phyloP scores from a whole-genome alignment of 495 filamentous ascomycete genomes.

The Penicillium paradoxum region DNA sequence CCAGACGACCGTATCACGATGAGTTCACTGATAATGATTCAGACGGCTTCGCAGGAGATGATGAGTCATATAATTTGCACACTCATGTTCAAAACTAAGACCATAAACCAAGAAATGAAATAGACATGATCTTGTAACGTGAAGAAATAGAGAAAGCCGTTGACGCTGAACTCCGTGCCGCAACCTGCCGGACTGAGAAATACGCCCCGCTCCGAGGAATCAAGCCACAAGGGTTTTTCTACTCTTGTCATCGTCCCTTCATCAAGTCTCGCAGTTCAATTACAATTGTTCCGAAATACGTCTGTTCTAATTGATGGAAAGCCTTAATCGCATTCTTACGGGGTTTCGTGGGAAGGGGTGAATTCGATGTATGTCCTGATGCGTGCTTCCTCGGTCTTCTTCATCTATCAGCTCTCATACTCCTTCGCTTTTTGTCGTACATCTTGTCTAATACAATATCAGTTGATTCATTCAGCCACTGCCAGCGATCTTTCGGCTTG shows the following conservation, averaged over 20 bases:
- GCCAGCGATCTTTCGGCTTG: slow-evolving; percentile 1
- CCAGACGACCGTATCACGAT: slow-evolving; percentile 39
- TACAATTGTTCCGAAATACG: neutral
- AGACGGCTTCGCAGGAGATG: slow-evolving; percentile 38
- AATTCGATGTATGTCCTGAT: slow-evolving; percentile 11
- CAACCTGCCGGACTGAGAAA: slow-evolving; percentile 26
- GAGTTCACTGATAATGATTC: slow-evolving; percentile 54
- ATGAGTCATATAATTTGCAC: slow-evolving; percentile 47
- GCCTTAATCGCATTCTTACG: neutral
- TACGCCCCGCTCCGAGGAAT: slow-evolving; percentile 24
- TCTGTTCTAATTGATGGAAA: neutral
- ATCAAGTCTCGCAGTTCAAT: slow-evolving; percentile 7
- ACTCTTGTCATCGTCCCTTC: slow-evolving; percentile 8
- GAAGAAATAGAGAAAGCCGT: neutral
- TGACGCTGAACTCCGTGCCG: neutral
- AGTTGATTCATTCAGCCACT: slow-evolving; percentile 5
- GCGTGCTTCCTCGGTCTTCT: neutral
- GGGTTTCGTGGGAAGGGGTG: slow-evolving; percentile 6
- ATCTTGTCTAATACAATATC: neutral
- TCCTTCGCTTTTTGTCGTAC: neutral
- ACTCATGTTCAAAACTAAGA: slow-evolving; percentile 30
- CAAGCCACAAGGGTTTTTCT: slow-evolving; percentile 17
- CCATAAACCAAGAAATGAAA: slow-evolving; percentile 3
- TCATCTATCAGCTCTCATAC: slow-evolving; percentile 2
- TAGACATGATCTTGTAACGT: neutral